These are phyloP conservation scores for Phalaenopsis hybrid DNA, from an alignment of 116 monocot species.

Conservation along the genomic window DNA sequence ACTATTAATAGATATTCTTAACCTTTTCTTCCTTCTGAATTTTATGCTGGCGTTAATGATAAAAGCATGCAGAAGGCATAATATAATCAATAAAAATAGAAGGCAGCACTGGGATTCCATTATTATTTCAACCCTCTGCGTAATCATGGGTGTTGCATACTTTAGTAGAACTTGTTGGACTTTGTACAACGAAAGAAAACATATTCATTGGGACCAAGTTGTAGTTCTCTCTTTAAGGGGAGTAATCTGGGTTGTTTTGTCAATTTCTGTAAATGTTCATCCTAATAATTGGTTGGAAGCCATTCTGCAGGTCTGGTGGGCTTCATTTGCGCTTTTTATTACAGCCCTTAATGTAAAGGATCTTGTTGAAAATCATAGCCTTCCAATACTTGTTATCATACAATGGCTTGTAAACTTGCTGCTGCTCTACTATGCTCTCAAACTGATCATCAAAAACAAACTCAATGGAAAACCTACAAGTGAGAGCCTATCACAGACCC, in stretches of 20 bases:
- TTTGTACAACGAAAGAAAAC: constrained; percentile 2
- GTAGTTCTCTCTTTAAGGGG: constrained; percentile 15
- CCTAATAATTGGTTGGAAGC: constrained; percentile 8
- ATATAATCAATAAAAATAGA: constrained; percentile 6
- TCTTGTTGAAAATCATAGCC: neutral
- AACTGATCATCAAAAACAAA: neutral
- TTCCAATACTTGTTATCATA: constrained; percentile 16
- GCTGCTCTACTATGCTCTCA: constrained; percentile 18
- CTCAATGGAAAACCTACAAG: neutral
- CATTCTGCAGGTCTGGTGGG: constrained; percentile 21
- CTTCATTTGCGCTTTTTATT: constrained; percentile 14
- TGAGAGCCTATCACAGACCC: constrained; percentile 18
- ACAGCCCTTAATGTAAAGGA: constrained; percentile 21
- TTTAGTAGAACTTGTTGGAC: constrained; percentile 13
- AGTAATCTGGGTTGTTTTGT: constrained; percentile 21
- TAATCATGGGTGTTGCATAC: constrained; percentile 7
- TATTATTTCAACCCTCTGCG: constrained; percentile 16
- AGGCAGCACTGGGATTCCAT: constrained; percentile 13
- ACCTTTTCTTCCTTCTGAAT: constrained; percentile 22
- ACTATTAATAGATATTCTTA: constrained; percentile 22
- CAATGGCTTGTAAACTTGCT: constrained; percentile 18
- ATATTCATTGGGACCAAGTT: neutral
- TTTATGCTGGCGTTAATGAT: constrained; percentile 14
- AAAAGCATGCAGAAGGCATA: constrained; percentile 7
- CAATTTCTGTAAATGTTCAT: constrained; percentile 16